phyloP scores from a whole-genome alignment of 306 rosid genomes.

The Pyrus bretschneideri region DNA sequence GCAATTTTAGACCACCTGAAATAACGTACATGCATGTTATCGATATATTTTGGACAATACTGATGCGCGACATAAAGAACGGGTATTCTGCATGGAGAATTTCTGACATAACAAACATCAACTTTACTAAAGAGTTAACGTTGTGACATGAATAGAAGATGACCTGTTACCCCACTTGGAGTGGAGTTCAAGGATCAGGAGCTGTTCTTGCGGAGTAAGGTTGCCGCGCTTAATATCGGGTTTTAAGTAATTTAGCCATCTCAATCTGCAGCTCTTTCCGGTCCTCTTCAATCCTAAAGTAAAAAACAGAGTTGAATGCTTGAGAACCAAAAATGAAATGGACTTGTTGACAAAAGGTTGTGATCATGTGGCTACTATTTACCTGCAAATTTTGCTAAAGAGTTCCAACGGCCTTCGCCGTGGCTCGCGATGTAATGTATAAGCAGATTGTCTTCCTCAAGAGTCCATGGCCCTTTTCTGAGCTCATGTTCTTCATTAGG shows the following conservation, averaged over 20 bases:
- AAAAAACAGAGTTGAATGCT: neutral
- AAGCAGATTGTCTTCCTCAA: conserved; percentile 85
- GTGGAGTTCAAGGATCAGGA: conserved; percentile 87
- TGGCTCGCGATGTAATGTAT: conserved; percentile 73
- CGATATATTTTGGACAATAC: neutral
- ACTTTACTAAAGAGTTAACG: neutral
- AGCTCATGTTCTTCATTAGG: conserved; percentile 40
- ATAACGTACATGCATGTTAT: neutral
- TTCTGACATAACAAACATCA: neutral
- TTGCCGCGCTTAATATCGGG: conserved; percentile 95
- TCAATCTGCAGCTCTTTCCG: conserved; percentile 91
- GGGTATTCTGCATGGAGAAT: neutral
- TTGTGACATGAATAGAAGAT: neutral
- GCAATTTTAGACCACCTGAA: conserved; percentile 90
- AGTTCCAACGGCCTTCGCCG: conserved; percentile 96
- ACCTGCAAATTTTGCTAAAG: conserved; percentile 86
- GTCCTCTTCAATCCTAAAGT: conserved; percentile 83
- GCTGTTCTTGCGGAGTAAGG: conserved; percentile 85
- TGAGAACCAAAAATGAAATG: neutral
- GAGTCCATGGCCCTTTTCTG: conserved; percentile 95
- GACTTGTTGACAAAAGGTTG: neutral
- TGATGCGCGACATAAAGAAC: neutral
- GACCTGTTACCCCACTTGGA: conserved; percentile 93
- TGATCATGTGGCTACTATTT: neutral
- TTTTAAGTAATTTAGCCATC: conserved; percentile 92